Evolutionary conservation across 208 protist species (phyloP), one percentile per base, ranked within the genome.

Genomic region (Leishmania lainsoni): DNA sequence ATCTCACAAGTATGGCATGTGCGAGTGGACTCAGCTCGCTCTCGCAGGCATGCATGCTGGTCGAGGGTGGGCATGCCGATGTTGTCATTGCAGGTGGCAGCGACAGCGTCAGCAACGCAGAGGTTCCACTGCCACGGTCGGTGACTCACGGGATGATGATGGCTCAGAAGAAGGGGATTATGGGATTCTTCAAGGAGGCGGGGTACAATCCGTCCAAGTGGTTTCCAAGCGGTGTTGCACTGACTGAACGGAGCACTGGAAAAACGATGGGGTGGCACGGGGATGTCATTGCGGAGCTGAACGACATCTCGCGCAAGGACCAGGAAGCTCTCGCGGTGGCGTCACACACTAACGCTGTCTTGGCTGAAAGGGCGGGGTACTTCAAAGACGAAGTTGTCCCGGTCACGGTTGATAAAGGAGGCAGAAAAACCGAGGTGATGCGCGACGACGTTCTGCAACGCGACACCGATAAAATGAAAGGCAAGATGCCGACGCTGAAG

Each of bases 191-290:
- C 54, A 87, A 90, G 58, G 86, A 94, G 51, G 92, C 90, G 29
- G 94, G 94, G 42, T 91, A 87, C 75, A 92, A 91, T 61, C 91
- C 92, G 51, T 20, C 69, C 12, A 76, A 61, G 54, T 98, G 95
- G 95, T 69, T 97, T 9, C 95, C 95, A 39, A 87, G 76, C 16
- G 83, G 81, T 26, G 79, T 86, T 49, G 84, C 81, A 5, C 72
- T 94, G 51, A 91, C 92, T 1, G 94, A 98, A 79, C 83, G 94
- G 35, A 95, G 87, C 71, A 97, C 95, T 2, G 95, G 95, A 0
- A 96, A 95, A 78, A 96, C 93, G 32, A 98, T 98, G 95, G 95
- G 95, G 35, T 98, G 88, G 85, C 94, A 97, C 81, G 89, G 89
- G 2, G 94, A 98, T 61, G 73, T 96, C 35, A 98, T 97, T 61